Base-by-base conservation (phyloP, 176 grass and related monocot species). In the Oryza glaberrima region DNA sequence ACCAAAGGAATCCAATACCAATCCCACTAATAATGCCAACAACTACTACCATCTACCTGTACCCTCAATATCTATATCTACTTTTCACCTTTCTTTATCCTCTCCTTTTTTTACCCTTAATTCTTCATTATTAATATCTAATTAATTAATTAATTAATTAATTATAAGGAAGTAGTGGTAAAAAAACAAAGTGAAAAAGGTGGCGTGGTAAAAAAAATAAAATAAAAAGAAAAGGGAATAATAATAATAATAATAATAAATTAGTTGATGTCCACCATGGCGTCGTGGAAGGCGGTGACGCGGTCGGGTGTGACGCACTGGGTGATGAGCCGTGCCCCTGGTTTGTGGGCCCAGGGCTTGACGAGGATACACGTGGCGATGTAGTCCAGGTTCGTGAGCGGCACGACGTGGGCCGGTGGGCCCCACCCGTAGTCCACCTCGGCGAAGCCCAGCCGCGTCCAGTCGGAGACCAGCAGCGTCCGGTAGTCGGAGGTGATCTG, bases 351-450 rank as follows among this genome's bases (percentile, higher is more conserved):
- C 77, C 90, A 95, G 0, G 96, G 96, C 77, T 92, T 92, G 43
- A 98, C 93, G 73, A 98, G 96, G 77, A 98, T 95, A 81, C 96
- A 98, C 51, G 96, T 98, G 69, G 96, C 93, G 47, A 95, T 95
- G 87, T 92, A 95, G 88, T 98, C 96, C 22, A 93, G 82, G 83
- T 98, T 98, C 1, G 96, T 95, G 52, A 95, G 70, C 0, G 96
- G 96, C 11, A 98, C 91, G 35, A 98, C 91, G 86, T 98, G 93
- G 9, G 87, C 91, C 0, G 96, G 96, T 0, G 91, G 73, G 38
- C 96, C 96, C 93, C 93, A 98, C 0, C 96, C 93, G 85, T 98
- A 98, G 83, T 98, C 93, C 54, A 98, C 89, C 89, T 95, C 95
- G 8, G 95, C 89, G 74, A 95, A 98, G 22, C 96, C 96, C 10